Conservation (phyloP, 2,329 filamentous ascomycete genomes). For the Metarhizium brunneum region DNA sequence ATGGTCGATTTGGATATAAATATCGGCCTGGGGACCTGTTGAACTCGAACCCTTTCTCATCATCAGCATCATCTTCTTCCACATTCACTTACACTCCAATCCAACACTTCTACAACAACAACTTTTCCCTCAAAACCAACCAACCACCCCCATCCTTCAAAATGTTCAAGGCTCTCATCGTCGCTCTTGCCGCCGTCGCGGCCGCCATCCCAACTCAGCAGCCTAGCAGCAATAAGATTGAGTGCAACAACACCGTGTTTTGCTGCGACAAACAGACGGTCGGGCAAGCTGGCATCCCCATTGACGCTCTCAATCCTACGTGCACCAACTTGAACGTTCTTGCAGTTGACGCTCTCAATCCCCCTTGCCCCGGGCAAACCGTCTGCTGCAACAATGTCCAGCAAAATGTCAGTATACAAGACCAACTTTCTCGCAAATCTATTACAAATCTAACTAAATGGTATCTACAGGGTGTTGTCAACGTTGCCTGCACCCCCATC, state of each 20-base stretch:
- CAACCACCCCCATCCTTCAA: background rate
- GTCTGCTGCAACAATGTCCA: background rate
- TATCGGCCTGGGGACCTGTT: background rate
- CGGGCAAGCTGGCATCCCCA: no score
- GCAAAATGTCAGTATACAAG: background rate
- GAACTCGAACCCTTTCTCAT: background rate
- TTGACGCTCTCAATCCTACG: no score
- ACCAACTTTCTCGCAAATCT: no score
- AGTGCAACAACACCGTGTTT: background rate
- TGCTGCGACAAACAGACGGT: no score
- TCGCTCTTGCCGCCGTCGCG: background rate
- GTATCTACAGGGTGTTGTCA: background rate
- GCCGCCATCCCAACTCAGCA: background rate
- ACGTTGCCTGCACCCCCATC: background rate
- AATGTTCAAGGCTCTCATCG: constrained; percentile 1
- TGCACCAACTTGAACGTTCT: no score
- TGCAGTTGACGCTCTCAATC: no score
- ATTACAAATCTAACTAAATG: background rate
- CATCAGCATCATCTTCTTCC: background rate
- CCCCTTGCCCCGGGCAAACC: background rate
- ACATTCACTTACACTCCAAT: background rate
- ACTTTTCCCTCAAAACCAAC: background rate
- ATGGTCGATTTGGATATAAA: background rate
- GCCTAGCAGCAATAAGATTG: no score
- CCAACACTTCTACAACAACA: background rate